These are phyloP conservation scores for Eimeria mitis DNA, from an alignment of 169 alveolate species.

Conservation along the genomic window DNA sequence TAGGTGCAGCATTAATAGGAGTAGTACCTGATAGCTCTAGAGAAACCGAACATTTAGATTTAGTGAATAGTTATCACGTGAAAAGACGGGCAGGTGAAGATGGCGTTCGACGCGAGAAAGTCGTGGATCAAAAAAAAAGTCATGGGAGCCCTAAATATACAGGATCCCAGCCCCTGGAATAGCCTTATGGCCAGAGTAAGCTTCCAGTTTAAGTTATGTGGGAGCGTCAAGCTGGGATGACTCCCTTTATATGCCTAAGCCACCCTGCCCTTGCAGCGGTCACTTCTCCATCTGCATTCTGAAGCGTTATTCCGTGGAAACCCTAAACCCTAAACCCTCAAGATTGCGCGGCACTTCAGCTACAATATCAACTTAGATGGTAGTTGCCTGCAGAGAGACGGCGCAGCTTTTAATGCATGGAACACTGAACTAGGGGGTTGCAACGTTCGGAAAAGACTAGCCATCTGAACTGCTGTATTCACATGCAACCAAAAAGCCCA, in stretches of 20 bases:
- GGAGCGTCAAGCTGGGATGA: neutral
- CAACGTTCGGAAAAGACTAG: neutral
- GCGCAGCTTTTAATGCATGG: neutral
- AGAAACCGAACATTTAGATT: neutral
- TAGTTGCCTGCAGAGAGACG: neutral
- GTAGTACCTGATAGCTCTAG: neutral
- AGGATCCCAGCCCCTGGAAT: slow-evolving; percentile 45
- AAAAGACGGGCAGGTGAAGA: neutral
- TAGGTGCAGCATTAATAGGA: neutral
- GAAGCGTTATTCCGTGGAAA: too few species aligned
- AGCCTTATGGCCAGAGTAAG: slow-evolving; percentile 70
- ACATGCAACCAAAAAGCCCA: neutral
- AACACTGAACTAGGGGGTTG: neutral
- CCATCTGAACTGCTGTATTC: neutral
- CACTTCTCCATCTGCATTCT: neutral
- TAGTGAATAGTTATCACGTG: neutral
- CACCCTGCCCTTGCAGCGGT: neutral
- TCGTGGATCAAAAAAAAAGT: slow-evolving; percentile 78
- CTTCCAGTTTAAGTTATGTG: neutral
- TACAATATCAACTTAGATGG: neutral
- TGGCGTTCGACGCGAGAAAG: slow-evolving; percentile 79
- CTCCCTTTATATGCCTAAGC: neutral
- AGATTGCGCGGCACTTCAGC: neutral
- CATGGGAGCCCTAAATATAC: slow-evolving; percentile 38
- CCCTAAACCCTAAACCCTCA: too few species aligned